These are phyloP conservation scores for Lunasporangiospora selenospora DNA, from an alignment of 192 early-diverging fungal genomes.

Conservation along the genomic window DNA sequence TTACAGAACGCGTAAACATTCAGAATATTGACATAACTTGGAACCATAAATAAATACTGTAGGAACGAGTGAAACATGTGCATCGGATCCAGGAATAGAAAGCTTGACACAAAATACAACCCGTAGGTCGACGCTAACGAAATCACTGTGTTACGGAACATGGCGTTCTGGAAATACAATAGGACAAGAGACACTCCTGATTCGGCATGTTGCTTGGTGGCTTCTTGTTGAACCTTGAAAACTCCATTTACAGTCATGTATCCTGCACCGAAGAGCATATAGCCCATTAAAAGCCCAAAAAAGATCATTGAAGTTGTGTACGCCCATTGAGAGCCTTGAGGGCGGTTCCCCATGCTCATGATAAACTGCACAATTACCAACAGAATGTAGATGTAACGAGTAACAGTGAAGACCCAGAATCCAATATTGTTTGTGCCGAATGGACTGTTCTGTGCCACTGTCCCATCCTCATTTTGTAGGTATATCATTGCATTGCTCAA, in stretches of 20 bases:
- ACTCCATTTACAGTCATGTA: conserved; percentile 57
- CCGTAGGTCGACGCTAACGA: conserved; percentile 77
- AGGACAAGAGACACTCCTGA: conserved; percentile 2
- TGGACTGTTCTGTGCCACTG: conserved; percentile 21
- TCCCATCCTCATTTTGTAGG: neutral
- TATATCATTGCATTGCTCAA: conserved; percentile 2
- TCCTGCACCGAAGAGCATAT: conserved; percentile 60
- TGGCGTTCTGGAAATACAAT: conserved; percentile 50
- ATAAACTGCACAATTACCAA: conserved; percentile 87
- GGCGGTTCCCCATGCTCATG: conserved; percentile 93
- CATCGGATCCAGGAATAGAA: conserved; percentile 79
- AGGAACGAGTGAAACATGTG: conserved; percentile 78
- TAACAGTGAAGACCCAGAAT: conserved; percentile 60
- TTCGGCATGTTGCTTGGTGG: neutral
- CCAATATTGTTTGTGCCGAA: conserved; percentile 48
- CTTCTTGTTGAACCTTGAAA: conserved; percentile 7
- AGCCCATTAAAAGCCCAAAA: conserved; percentile 58
- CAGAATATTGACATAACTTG: conserved; percentile 76
- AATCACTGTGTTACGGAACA: conserved; percentile 67
- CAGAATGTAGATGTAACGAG: conserved; percentile 72
- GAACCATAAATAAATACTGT: conserved; percentile 79
- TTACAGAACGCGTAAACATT: too few species aligned
- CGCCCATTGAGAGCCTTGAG: conserved; percentile 82
- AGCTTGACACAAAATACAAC: conserved; percentile 72
- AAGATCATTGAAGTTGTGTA: conserved; percentile 55